Evolutionary conservation across 2,329 filamentous ascomycete genomes (phyloP).

Genomic region (Aspergillus spinulosporus): DNA sequence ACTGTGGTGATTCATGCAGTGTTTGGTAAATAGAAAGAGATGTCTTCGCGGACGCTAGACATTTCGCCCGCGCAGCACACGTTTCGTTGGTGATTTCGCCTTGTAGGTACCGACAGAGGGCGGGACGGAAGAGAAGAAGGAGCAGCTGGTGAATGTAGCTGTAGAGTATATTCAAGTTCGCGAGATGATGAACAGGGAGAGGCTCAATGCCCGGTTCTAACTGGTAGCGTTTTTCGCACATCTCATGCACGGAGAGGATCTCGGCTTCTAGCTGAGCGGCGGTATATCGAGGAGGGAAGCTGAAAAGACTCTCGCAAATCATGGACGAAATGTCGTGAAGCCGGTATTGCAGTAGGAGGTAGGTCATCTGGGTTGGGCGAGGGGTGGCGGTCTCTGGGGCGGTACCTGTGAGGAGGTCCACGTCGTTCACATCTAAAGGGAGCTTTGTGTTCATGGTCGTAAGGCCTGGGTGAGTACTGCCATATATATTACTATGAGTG

Average conservation of each 20-base stretch:
- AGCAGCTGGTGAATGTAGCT: slow-evolving; percentile 42
- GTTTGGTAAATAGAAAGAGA: slow-evolving; percentile 37
- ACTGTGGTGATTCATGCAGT: slow-evolving; percentile 32
- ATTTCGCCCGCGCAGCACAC: slow-evolving; percentile 32
- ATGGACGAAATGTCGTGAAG: slow-evolving; percentile 39
- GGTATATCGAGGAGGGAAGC: slow-evolving; percentile 24
- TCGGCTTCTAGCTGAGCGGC: slow-evolving; percentile 32
- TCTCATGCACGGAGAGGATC: slow-evolving; percentile 33
- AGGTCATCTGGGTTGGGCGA: slow-evolving; percentile 45
- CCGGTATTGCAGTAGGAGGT: slow-evolving; percentile 41
- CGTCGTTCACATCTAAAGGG: slow-evolving; percentile 40
- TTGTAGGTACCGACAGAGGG: slow-evolving; percentile 34
- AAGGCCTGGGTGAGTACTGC: slow-evolving; percentile 34
- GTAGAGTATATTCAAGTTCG: slow-evolving; percentile 44
- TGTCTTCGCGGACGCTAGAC: slow-evolving; percentile 35
- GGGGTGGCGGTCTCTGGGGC: slow-evolving; percentile 19
- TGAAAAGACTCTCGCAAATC: slow-evolving; percentile 40
- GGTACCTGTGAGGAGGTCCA: slow-evolving; percentile 32
- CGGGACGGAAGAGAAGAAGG: slow-evolving; percentile 40
- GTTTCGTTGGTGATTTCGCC: slow-evolving; percentile 34
- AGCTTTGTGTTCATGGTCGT: slow-evolving; percentile 33
- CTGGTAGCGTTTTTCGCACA: slow-evolving; percentile 34
- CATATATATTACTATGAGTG: slow-evolving; percentile 40
- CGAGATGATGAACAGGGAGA: slow-evolving; percentile 37
- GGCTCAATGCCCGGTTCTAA: slow-evolving; percentile 26